Conservation (phyloP, 768 basidiomycete genomes). For the Trametes maxima region DNA sequence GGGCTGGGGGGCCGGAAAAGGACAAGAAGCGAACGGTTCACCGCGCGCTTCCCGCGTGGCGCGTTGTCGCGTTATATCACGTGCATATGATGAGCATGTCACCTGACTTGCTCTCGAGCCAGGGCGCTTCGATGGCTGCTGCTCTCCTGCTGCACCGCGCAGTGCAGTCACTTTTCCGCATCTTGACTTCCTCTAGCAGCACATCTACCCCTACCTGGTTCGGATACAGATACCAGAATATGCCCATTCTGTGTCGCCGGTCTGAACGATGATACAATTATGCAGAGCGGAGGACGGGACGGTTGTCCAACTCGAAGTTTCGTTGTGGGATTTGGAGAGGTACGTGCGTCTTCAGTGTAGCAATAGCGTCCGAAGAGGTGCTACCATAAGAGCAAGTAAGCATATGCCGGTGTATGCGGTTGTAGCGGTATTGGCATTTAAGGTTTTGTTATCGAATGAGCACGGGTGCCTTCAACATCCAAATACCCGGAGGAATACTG, state of each 20-base stretch:
- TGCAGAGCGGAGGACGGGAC: conserved; percentile 47
- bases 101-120: too few species aligned
- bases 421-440: not conserved
- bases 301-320: conserved; percentile 54
- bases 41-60: not conserved
- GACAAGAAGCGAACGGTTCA: not conserved
- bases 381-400: too few species aligned
- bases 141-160: not conserved
- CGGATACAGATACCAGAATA: not conserved
- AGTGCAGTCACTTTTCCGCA: not conserved
- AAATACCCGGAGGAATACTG: too few species aligned
- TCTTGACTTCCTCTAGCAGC: not conserved
- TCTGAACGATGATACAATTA: conserved; percentile 39
- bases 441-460: too few species aligned
- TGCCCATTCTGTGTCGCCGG: not conserved
- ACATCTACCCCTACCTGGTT: not conserved
- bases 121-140: not conserved
- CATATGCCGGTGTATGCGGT: not conserved
- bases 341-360: conserved; percentile 32
- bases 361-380: conserved; percentile 5
- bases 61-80: not conserved
- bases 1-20: conserved; percentile 1
- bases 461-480: too few species aligned
- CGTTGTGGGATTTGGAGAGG: conserved; percentile 80
- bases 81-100: conserved; percentile 18